Evolutionary conservation across 192 early-diverging fungal genomes (phyloP), one percentile per base, ranked within the genome.

Genomic region (Umbelopsis sp.): DNA sequence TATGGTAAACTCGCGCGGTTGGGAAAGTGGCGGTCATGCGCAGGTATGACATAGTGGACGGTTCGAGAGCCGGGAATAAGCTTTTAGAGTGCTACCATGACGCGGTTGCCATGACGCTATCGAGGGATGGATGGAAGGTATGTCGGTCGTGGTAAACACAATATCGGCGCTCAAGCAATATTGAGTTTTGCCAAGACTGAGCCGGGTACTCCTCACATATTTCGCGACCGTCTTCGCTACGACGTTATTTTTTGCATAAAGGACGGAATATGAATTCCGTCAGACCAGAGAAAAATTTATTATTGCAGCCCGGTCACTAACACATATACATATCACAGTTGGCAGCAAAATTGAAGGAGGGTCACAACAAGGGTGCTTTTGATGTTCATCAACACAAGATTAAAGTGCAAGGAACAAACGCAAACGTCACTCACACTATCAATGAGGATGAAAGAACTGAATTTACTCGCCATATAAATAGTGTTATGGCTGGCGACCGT

Each of bases 361-460:
- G 84, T 13, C 71, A 79, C 41, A 71, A 80, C 16, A 86, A 78
- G 71, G 67, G 75, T 30, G 84, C 82, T 13, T 83, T 82, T 67
- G 79, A 81, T 47, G 79, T 80, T 10, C 80, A 80, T 70, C 87
- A 92, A 81, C 89, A 93, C 68, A 95, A 94, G 64, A 95, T 97
- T 77, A 91, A 90, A 27, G 87, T 97, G 67, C 90, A 92, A 68
- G 94, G 95, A 55, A 83, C 90, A 50, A 88, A 89, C 71, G 83
- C 88, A 58, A 97, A 93, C 79, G 94, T 94, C 21, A 95, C 94
- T 4, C 97, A 99, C 79, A 96, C 96, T 2, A 96, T 99, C 80
- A 98, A 99, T 78, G 96, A 97, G 73, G 97, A 99, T 77, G 97
- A 99, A 84, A 92, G 95, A 75, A 95, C 95, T 72, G 93, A 93